A percentile compares a stretch with the other conserved stretches of the same genome.
Conservation (phyloP, 2,329 filamentous ascomycete species). For the Gremmenia infestans region DNA sequence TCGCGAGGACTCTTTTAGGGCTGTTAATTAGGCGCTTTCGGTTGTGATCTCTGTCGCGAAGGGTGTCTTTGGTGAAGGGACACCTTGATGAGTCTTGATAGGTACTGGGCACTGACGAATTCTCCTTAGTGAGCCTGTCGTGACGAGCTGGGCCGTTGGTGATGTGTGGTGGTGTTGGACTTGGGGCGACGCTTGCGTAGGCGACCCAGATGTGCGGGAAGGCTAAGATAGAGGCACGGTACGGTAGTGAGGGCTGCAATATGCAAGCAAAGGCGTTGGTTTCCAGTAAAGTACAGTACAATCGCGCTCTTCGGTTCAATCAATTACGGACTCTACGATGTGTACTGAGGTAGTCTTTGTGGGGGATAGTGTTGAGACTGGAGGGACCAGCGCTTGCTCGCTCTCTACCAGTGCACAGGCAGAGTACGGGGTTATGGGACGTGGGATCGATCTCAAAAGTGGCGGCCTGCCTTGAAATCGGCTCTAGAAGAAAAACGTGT, state of each 20-base stretch:
- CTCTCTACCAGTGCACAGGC: background rate
- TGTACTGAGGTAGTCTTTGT: background rate
- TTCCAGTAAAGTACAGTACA: slow-evolving; percentile 1
- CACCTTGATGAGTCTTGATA: too few relatives aligned
- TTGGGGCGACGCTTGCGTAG: slow-evolving; percentile 22
- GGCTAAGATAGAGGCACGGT: slow-evolving; percentile 17
- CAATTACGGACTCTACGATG: background rate
- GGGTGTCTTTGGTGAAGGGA: background rate
- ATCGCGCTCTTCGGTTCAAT: slow-evolving; percentile 16
- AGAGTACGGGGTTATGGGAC: slow-evolving; percentile 1
- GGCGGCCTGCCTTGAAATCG: slow-evolving; percentile 5
- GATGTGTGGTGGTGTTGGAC: slow-evolving; percentile 6
- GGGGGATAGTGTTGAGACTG: background rate
- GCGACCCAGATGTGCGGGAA: slow-evolving; percentile 25
- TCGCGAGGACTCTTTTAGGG: background rate
- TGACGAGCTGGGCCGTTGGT: slow-evolving; percentile 4
- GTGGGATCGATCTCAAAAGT: slow-evolving; percentile 2
- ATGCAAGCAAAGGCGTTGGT: slow-evolving; percentile 12
- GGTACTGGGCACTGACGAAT: background rate
- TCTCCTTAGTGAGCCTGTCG: background rate
- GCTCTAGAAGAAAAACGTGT: slow-evolving; percentile 16
- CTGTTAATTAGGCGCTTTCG: background rate
- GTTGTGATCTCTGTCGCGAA: background rate
- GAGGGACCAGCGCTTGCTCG: background rate
- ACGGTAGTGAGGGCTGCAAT: slow-evolving; percentile 3